Evolutionary conservation across 441 rosid genomes (phyloP).

Genomic region (Mallotus japonicus): DNA sequence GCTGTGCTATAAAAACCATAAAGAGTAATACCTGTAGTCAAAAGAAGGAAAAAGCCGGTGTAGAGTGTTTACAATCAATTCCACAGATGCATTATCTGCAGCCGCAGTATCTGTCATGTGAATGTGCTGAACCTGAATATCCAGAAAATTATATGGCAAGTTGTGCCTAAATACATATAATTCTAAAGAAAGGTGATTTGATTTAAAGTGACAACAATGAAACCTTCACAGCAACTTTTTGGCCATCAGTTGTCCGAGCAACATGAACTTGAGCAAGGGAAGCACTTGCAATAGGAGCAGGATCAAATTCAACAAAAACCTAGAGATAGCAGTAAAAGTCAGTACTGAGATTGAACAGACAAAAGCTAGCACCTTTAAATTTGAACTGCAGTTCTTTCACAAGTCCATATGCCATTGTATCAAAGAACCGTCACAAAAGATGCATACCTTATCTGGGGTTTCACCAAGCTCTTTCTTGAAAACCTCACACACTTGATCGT

Average conservation of each 20-base stretch:
- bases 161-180: slow-evolving; percentile 7
- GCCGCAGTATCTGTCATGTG: slow-evolving; percentile 92
- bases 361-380: not conserved
- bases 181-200: slow-evolving; percentile 5
- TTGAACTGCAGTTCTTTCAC: no score
- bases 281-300: slow-evolving; percentile 93
- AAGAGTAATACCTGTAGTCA: slow-evolving; percentile 69
- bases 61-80: slow-evolving; percentile 69
- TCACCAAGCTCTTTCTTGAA: slow-evolving; percentile 87
- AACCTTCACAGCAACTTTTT: slow-evolving; percentile 95
- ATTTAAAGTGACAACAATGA: slow-evolving; percentile 17
- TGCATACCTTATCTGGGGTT: slow-evolving; percentile 74
- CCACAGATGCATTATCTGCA: slow-evolving; percentile 86
- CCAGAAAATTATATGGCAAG: slow-evolving; percentile 18
- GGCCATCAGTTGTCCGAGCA: slow-evolving; percentile 64
- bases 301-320: slow-evolving; percentile 81
- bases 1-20: not conserved
- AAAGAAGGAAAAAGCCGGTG: slow-evolving; percentile 80
- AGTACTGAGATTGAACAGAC: slow-evolving; percentile 19
- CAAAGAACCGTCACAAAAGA: slow-evolving; percentile 8
- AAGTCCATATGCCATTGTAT: not conserved
- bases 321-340: slow-evolving; percentile 28
- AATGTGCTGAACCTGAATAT: slow-evolving; percentile 82
- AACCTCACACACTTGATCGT: slow-evolving; percentile 89
- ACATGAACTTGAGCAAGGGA: slow-evolving; percentile 99